Evolutionary conservation across 345 rosid species (phyloP).

Genomic region (Orychophragmus violaceus): DNA sequence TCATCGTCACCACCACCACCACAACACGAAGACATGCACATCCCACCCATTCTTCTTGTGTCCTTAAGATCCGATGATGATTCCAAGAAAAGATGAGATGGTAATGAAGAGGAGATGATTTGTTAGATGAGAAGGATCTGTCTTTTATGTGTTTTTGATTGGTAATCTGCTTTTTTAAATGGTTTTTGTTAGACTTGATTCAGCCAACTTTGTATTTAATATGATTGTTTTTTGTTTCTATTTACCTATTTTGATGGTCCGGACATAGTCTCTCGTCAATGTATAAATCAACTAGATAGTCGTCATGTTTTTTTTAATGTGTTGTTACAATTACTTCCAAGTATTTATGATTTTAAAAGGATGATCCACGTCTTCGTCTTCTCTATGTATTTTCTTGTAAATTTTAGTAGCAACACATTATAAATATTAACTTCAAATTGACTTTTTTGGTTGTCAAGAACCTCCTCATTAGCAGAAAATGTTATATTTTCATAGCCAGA

Average conservation of each 20-base stretch:
- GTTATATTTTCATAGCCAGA: no score
- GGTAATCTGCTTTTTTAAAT: neutral
- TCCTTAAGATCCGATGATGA: neutral
- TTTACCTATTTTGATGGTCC: neutral
- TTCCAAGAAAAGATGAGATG: neutral
- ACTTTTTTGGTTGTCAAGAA: no score
- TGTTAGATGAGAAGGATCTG: neutral
- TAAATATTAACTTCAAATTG: no score
- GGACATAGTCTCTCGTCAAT: neutral
- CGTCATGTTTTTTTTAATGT: no score
- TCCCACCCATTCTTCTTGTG: constrained; percentile 30
- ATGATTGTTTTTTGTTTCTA: neutral
- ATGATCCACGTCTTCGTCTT: no score
- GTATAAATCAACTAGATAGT: neutral
- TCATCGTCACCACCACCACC: constrained; percentile 24
- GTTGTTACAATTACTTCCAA: no score
- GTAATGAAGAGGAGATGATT: neutral
- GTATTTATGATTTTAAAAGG: no score
- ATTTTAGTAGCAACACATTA: no score
- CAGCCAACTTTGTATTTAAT: constrained; percentile 1
- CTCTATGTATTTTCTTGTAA: no score
- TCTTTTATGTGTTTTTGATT: neutral
- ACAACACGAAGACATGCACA: constrained; percentile 31
- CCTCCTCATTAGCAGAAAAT: no score
- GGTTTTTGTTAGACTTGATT: constrained; percentile 13